These are phyloP conservation scores for Globisporangium viniferum DNA, from an alignment of 352 stramenopile genomes.

Conservation along the genomic window DNA sequence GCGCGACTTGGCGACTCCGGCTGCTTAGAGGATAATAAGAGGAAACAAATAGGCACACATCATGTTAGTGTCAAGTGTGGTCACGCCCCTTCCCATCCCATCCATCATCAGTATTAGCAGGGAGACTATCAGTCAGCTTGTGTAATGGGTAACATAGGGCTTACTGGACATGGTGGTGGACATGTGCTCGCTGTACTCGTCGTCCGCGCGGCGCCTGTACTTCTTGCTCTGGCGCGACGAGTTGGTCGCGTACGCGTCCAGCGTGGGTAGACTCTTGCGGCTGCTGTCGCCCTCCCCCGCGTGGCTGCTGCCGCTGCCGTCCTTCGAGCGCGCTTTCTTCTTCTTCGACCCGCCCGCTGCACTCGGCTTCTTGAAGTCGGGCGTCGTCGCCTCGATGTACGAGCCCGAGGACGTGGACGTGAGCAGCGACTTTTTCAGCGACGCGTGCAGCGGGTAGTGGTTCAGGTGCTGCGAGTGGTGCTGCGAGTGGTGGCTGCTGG, in stretches of 20 bases:
- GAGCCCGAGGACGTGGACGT: conserved; percentile 7
- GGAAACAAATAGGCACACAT: background rate
- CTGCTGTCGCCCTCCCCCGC: conserved; percentile 1
- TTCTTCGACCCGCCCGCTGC: background rate
- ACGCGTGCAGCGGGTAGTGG: conserved; percentile 12
- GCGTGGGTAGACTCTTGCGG: conserved; percentile 10
- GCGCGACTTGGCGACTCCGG: conserved; percentile 16
- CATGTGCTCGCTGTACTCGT: conserved; percentile 1
- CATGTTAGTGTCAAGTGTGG: background rate
- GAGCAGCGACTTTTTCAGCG: conserved; percentile 10
- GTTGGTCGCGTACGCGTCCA: conserved; percentile 5
- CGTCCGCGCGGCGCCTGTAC: background rate
- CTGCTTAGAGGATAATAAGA: background rate
- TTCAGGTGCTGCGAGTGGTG: background rate
- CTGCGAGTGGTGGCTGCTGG: background rate
- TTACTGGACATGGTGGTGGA: conserved; percentile 18
- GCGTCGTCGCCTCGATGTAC: conserved; percentile 16
- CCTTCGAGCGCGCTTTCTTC: conserved; percentile 9
- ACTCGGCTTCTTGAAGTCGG: conserved; percentile 15
- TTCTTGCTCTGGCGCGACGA: conserved; percentile 9
- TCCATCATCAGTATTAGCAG: background rate
- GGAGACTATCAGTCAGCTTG: background rate
- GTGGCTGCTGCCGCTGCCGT: background rate
- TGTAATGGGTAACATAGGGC: background rate
- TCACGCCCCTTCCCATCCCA: background rate